Conservation (phyloP, 441 rosid species). For the Erysimum cheiri region DNA sequence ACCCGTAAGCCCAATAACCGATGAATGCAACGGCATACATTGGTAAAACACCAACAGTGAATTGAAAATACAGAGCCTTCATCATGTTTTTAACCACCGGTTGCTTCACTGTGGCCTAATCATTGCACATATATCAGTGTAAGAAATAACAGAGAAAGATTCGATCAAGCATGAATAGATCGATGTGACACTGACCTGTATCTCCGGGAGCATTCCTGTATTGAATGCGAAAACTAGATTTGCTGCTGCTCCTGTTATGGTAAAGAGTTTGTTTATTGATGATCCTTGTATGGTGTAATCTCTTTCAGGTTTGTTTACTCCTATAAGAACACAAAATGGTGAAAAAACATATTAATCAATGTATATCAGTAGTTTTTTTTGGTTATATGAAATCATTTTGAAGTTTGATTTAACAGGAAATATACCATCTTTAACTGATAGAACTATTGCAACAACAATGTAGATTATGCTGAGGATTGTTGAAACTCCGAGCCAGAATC, state of each 20-base stretch:
- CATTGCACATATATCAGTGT: not conserved
- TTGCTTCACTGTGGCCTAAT: conserved; percentile 82
- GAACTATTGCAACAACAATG: conserved; percentile 61
- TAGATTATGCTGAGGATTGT: conserved; percentile 76
- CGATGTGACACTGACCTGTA: conserved; percentile 62
- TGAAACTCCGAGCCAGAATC: conserved; percentile 88
- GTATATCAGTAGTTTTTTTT: not conserved
- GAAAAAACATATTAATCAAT: not conserved
- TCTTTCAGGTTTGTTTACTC: conserved; percentile 61
- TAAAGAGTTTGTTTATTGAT: conserved; percentile 55
- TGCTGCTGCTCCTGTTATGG: conserved; percentile 79
- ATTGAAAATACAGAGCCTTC: conserved; percentile 90
- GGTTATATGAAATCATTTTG: not conserved
- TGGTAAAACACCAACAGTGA: conserved; percentile 71
- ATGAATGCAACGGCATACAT: conserved; percentile 72
- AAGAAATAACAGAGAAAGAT: not conserved
- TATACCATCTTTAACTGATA: conserved; percentile 74
- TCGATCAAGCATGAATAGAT: not conserved
- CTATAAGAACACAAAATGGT: not conserved
- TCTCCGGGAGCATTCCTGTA: conserved; percentile 97
- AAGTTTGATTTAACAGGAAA: not conserved
- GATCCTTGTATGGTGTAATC: conserved; percentile 76
- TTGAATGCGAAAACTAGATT: conserved; percentile 88
- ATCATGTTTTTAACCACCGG: conserved; percentile 85
- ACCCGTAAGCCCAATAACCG: conserved; percentile 97